Conservation (phyloP, 176 grass and related monocot species). For the Zoysia pacifica region DNA sequence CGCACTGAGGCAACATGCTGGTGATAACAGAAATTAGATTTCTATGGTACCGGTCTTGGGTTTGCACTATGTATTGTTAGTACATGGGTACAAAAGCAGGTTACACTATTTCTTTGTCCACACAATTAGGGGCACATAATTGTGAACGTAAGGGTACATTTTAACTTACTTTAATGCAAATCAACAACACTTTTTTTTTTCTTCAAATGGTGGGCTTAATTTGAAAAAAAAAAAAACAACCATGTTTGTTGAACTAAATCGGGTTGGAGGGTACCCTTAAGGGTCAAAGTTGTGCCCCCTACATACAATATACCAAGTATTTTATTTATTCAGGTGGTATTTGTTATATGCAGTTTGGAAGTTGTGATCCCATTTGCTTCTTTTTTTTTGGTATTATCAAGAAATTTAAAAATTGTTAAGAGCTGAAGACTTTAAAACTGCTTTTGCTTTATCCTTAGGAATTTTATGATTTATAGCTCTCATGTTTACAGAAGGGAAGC, state of each 20-base stretch:
- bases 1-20: neutral
- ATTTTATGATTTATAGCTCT: neutral
- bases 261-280: neutral
- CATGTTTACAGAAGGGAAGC: neutral
- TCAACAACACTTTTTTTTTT: neutral
- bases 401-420: neutral
- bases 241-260: neutral
- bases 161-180: neutral
- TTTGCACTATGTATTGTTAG: neutral
- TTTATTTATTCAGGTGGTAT: neutral
- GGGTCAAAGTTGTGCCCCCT: neutral
- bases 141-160: neutral
- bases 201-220: neutral
- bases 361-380: neutral
- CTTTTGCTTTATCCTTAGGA: neutral
- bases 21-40: neutral
- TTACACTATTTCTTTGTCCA: neutral
- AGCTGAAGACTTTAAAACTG: neutral
- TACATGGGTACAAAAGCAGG: neutral
- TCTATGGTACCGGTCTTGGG: neutral
- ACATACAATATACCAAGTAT: neutral
- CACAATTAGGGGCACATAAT: neutral
- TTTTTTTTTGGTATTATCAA: neutral
- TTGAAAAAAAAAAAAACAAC: neutral
- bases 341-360: neutral